phyloP scores from a whole-genome alignment of 2,329 filamentous ascomycete species.

The Hortaea werneckii region DNA sequence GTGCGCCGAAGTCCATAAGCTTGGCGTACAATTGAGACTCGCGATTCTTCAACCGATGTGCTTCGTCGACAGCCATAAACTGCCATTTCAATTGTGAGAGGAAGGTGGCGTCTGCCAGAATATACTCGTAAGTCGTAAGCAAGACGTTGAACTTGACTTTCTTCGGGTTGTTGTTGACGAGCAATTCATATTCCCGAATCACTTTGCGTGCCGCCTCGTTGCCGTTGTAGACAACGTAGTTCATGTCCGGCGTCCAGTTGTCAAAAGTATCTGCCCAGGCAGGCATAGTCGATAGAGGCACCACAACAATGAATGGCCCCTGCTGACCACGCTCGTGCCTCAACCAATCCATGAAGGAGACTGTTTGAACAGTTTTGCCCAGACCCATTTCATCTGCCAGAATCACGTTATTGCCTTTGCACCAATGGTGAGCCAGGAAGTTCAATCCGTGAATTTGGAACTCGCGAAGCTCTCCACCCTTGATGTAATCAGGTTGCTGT shows the following conservation, averaged over 20 bases:
- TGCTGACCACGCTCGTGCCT: slow-evolving; percentile 82
- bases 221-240: slow-evolving; percentile 94
- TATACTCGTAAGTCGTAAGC: slow-evolving; percentile 95
- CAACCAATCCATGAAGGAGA: slow-evolving; percentile 94
- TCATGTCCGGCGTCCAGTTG: slow-evolving; percentile 87
- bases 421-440: slow-evolving; percentile 95
- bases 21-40: slow-evolving; percentile 88
- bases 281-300: slow-evolving; percentile 91
- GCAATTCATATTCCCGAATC: slow-evolving; percentile 81
- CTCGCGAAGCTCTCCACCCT: slow-evolving; percentile 72
- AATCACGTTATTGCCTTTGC: slow-evolving; percentile 86
- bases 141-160: slow-evolving; percentile 97
- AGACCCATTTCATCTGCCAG: slow-evolving; percentile 97
- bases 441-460: slow-evolving; percentile 94
- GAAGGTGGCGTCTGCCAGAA: slow-evolving; percentile 74
- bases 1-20: slow-evolving; percentile 74
- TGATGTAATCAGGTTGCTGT: slow-evolving; percentile 75
- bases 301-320: slow-evolving; percentile 93
- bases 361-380: slow-evolving; percentile 95
- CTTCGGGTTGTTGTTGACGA: slow-evolving; percentile 74
- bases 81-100: slow-evolving; percentile 93
- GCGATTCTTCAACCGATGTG: slow-evolving; percentile 90
- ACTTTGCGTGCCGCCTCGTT: slow-evolving; percentile 76
- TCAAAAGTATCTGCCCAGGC: slow-evolving; percentile 98
- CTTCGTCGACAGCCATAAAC: slow-evolving; percentile 90